Base-by-base conservation (phyloP, 345 rosid genomes). In the Dovyalis caffra region DNA sequence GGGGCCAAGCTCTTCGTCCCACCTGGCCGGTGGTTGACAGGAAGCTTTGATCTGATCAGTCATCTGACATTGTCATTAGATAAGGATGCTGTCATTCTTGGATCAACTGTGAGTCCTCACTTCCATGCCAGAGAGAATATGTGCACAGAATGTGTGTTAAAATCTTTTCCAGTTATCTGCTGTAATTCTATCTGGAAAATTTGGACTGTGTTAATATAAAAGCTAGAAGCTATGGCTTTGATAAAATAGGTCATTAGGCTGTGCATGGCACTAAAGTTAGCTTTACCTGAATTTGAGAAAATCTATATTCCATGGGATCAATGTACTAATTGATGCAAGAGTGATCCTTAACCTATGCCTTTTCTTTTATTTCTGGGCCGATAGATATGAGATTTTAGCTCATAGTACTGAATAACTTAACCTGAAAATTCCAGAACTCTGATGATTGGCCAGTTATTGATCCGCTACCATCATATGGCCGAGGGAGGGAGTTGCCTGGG, bases 1-100 rank as follows among this genome's bases (percentile, higher is more conserved):
- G 99, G 99, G 69, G 99, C 99, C 79, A 93, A 95, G 85, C 96
- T 95, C 73, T 95, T 91, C 71, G 97, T 95, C 69, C 99, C 99
- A 0, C 87, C 95, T 67, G 98, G 99, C 66, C 88, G 85, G 73
- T 95, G 99, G 99, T 84, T 93, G 85, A 95, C 99, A 33, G 99
- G 99, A 71, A 95, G 98, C 86, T 95, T 95, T 74, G 89, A 93
- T 74, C 99, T 95, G 69, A 89, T 95, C 76, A 95, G 98, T 80
- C 99, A 93, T 85, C 84, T 95, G 66, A 93, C 99, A 64, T 74
- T 93, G 81, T 95, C 93, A 96, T 80, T 93, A 66, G 97, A 91
- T 79, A 91, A 89, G 70, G 90, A 86, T 81, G 99, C 99, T 40
- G 87, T 92, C 21, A 91, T 95, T 84, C 95, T 95, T 64, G 98